Evolutionary conservation across 164 flowering plant species (phyloP).

Genomic region (Annona squamosa): DNA sequence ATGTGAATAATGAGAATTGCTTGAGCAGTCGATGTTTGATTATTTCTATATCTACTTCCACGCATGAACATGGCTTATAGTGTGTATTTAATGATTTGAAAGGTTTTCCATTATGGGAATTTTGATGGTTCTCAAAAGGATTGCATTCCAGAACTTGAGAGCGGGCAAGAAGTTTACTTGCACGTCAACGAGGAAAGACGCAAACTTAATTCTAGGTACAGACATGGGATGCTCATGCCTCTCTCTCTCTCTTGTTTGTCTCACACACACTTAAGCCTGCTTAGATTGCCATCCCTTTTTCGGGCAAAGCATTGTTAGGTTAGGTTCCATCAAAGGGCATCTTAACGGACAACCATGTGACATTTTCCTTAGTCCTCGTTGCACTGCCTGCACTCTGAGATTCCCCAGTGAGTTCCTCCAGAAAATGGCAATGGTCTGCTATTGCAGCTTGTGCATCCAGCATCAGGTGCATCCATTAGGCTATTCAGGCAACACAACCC

Average conservation of each 20-base stretch:
- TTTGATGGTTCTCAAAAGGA: constrained; percentile 32
- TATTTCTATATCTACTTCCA: background rate
- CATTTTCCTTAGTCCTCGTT: background rate
- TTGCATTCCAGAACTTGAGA: constrained; percentile 20
- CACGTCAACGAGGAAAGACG: constrained; percentile 58
- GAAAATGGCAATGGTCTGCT: background rate
- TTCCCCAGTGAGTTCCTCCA: background rate
- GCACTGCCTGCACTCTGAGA: background rate
- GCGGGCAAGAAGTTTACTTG: constrained; percentile 45
- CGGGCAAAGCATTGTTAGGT: too few relatives aligned
- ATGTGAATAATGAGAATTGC: background rate
- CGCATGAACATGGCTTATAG: background rate
- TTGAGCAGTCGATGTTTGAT: background rate
- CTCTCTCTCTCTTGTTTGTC: background rate
- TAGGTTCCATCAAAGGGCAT: background rate
- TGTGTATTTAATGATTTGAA: background rate
- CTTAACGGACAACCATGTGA: background rate
- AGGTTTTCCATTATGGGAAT: constrained; percentile 74
- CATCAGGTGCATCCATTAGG: background rate
- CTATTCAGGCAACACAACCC: background rate
- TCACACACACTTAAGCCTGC: too few relatives aligned
- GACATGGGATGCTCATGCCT: background rate
- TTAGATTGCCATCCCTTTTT: too few relatives aligned
- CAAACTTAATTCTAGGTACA: constrained; percentile 65
- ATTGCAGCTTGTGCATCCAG: background rate